Conservation (phyloP, 495 filamentous ascomycete genomes). For the Entonaema liquescens region DNA sequence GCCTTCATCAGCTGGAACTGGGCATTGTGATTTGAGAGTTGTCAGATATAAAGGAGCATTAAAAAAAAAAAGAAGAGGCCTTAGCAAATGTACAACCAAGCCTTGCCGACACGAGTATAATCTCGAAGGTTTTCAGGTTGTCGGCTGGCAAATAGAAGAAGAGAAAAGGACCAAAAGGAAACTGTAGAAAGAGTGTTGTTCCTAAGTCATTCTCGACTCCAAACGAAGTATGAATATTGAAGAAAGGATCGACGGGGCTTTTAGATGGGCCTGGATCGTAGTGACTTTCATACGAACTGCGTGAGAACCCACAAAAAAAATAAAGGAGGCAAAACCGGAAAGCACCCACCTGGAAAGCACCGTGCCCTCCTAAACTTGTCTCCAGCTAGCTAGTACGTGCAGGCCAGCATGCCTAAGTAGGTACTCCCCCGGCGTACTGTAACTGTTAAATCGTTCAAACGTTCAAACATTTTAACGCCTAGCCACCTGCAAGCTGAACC, state of each 20-base stretch:
- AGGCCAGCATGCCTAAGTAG: not conserved
- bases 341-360: not conserved
- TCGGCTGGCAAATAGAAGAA: slow-evolving; percentile 4
- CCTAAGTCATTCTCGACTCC: slow-evolving; percentile 27
- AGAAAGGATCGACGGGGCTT: slow-evolving; percentile 36
- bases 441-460: not conserved
- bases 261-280: slow-evolving; percentile 21
- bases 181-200: slow-evolving; percentile 14
- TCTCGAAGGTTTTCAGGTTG: not conserved
- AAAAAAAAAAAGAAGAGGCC: not conserved
- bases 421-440: not conserved
- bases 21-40: slow-evolving; percentile 13
- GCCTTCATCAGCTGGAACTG: slow-evolving; percentile 33
- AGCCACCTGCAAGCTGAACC: slow-evolving; percentile 6
- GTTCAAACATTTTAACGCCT: not conserved
- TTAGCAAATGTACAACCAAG: not conserved
- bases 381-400: not conserved
- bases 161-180: slow-evolving; percentile 14
- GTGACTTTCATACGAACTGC: slow-evolving; percentile 6
- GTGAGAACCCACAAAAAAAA: slow-evolving; percentile 27
- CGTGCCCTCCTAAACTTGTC: not conserved
- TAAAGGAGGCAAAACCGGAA: slow-evolving; percentile 29
- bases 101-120: not conserved
- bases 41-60: not conserved
- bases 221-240: slow-evolving; percentile 15